Conservation (phyloP, 306 rosid species). For the Citrullus amarus region DNA sequence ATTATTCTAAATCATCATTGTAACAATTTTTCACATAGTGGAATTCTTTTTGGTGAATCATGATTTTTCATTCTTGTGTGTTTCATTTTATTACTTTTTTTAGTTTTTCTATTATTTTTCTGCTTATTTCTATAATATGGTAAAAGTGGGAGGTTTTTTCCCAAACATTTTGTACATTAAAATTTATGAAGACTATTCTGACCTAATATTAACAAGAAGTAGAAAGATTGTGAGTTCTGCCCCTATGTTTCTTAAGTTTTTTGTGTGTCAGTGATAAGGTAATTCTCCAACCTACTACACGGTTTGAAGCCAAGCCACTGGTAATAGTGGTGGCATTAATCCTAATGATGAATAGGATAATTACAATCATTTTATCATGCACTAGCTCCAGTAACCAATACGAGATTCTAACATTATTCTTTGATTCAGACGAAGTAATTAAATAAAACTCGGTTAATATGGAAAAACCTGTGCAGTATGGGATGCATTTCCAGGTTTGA, state of each 20-base stretch:
- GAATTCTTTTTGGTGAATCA: too few relatives aligned
- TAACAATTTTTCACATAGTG: too few relatives aligned
- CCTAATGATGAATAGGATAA: neutral
- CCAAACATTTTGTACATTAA: too few relatives aligned
- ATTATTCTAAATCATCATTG: too few relatives aligned
- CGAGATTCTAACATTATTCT: neutral
- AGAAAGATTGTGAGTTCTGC: neutral
- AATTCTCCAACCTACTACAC: neutral
- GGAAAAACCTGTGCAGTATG: constrained; percentile 60
- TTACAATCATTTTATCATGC: neutral
- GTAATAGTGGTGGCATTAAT: neutral
- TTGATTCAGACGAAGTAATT: neutral
- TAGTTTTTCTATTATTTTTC: too few relatives aligned
- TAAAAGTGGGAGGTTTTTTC: too few relatives aligned
- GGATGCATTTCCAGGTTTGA: constrained; percentile 62
- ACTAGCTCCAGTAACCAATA: neutral
- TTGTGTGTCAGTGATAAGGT: neutral
- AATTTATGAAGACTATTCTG: neutral
- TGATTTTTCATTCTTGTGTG: too few relatives aligned
- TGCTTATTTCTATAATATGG: too few relatives aligned
- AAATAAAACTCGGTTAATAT: neutral
- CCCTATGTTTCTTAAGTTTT: neutral
- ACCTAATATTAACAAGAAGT: neutral
- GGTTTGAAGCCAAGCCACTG: neutral
- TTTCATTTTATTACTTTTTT: too few relatives aligned